Evolutionary conservation across 78 protist genomes (phyloP).

Genomic region (Pelomyxa schiedti): DNA sequence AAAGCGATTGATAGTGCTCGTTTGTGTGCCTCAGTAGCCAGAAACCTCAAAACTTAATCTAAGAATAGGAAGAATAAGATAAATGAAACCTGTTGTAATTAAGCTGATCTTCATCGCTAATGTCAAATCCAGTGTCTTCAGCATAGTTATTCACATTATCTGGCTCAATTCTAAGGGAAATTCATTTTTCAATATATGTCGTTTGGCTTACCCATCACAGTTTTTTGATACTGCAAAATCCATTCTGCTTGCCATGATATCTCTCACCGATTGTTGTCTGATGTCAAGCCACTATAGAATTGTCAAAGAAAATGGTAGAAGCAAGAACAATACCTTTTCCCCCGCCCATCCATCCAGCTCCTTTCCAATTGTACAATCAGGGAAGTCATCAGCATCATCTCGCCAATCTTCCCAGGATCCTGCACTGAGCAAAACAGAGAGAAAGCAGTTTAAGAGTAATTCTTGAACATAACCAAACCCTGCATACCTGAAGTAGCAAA

Average conservation of each 20-base stretch:
- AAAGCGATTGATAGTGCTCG: neutral
- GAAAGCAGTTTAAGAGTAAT: too few relatives aligned
- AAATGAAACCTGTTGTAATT: neutral
- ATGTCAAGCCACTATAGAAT: neutral
- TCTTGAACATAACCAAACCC: too few relatives aligned
- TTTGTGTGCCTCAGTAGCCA: neutral
- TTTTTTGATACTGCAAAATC: neutral
- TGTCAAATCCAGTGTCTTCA: neutral
- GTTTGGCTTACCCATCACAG: too few relatives aligned
- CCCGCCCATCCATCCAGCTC: neutral
- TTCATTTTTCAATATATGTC: too few relatives aligned
- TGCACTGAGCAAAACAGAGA: too few relatives aligned
- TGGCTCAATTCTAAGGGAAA: conserved; percentile 8
- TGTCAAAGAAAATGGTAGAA: too few relatives aligned
- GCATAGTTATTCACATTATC: conserved; percentile 3
- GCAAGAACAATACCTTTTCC: neutral
- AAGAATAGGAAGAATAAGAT: too few relatives aligned
- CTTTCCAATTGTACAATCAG: neutral
- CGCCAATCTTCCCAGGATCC: neutral
- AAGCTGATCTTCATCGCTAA: neutral
- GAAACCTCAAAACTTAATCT: too few relatives aligned
- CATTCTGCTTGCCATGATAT: neutral
- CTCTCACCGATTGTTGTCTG: neutral
- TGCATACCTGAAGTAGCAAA: too few relatives aligned
- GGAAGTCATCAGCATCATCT: neutral